Percentiles rank a stretch among this genome's conserved stretches.
These are phyloP conservation scores for Holtermanniella nyarrowii DNA, from an alignment of 768 basidiomycete genomes.

Conservation along the genomic window DNA sequence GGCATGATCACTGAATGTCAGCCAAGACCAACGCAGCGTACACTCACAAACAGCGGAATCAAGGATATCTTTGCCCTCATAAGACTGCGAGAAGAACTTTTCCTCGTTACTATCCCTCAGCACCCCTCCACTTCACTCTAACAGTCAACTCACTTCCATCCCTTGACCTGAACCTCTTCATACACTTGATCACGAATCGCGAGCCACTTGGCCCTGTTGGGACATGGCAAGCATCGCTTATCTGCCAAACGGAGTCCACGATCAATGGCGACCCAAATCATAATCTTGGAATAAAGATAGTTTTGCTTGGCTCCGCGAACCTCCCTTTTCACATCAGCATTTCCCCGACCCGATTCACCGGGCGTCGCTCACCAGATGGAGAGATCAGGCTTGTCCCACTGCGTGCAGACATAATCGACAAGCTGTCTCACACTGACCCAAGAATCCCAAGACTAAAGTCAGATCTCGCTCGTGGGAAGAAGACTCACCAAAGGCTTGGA, in stretches of 20 bases:
- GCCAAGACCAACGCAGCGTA: neutral
- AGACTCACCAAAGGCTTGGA: slow-evolving; percentile 46
- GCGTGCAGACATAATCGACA: slow-evolving; percentile 54
- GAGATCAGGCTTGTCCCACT: slow-evolving; percentile 67
- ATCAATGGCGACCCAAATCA: slow-evolving; percentile 95
- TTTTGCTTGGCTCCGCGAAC: slow-evolving; percentile 74
- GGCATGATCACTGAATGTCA: slow-evolving; percentile 57
- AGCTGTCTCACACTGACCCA: slow-evolving; percentile 42
- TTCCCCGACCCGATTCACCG: slow-evolving; percentile 28
- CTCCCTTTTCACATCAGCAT: slow-evolving; percentile 69
- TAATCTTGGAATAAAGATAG: slow-evolving; percentile 89
- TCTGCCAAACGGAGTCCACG: slow-evolving; percentile 89
- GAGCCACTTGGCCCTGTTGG: slow-evolving; percentile 53
- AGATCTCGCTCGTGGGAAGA: neutral
- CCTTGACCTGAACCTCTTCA: slow-evolving; percentile 83
- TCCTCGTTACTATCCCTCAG: slow-evolving; percentile 28
- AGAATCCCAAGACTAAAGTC: slow-evolving; percentile 34
- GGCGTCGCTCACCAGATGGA: slow-evolving; percentile 43
- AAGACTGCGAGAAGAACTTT: slow-evolving; percentile 73
- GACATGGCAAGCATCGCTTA: slow-evolving; percentile 74
- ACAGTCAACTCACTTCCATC: slow-evolving; percentile 53
- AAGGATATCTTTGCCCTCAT: slow-evolving; percentile 62
- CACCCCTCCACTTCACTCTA: neutral
- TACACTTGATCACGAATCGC: slow-evolving; percentile 70
- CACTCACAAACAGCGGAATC: slow-evolving; percentile 65